Conservation (phyloP, 192 early-diverging fungal genomes). For the Piromyces sp. region DNA sequence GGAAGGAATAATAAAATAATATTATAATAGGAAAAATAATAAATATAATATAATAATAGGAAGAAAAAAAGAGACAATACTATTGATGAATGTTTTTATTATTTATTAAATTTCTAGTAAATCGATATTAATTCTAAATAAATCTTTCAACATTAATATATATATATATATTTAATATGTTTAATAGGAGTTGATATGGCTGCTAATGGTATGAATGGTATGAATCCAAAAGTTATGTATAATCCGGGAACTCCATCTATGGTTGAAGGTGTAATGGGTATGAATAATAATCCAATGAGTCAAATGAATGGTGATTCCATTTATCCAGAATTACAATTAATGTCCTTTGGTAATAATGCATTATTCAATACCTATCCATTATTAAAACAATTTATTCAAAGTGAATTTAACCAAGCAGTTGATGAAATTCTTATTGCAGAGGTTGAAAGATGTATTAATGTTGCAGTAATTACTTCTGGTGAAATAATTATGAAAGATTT, state of each 20-base stretch:
- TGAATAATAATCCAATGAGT: not conserved
- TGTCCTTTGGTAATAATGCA: not conserved
- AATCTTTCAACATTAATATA: too few species aligned
- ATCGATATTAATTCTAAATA: too few species aligned
- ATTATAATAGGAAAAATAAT: too few species aligned
- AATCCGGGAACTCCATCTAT: not conserved
- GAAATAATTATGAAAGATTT: slow-evolving; percentile 93
- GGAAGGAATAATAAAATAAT: too few species aligned
- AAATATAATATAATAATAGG: too few species aligned
- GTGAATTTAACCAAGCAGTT: not conserved
- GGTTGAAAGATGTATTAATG: slow-evolving; percentile 79
- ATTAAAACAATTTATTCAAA: not conserved
- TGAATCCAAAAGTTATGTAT: not conserved
- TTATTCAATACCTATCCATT: not conserved
- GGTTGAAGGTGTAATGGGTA: not conserved
- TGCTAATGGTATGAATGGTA: not conserved
- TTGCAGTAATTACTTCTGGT: slow-evolving; percentile 77
- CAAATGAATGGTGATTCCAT: not conserved
- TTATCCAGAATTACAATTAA: not conserved
- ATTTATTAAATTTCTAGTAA: too few species aligned
- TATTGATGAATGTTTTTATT: too few species aligned
- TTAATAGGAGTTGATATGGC: not conserved
- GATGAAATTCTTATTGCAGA: slow-evolving; percentile 57
- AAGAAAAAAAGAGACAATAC: too few species aligned
- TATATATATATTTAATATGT: too few species aligned